These are phyloP conservation scores for Galerina marginata DNA, from an alignment of 768 basidiomycete species.

Conservation along the genomic window DNA sequence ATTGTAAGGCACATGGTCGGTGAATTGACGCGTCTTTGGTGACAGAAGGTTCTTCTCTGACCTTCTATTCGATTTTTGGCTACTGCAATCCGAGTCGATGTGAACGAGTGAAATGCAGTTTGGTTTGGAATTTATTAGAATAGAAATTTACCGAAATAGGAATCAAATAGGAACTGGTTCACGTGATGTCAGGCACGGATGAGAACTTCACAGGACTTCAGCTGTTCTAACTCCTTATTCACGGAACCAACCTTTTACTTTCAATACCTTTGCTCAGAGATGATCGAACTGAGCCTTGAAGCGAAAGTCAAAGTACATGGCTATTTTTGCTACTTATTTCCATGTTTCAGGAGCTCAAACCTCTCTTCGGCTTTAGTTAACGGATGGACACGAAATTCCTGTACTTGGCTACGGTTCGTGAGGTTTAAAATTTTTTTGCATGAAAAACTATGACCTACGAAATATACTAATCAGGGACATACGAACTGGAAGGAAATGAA, in stretches of 20 bases:
- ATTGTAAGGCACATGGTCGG: too few relatives aligned
- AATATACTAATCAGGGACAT: slow-evolving; percentile 46
- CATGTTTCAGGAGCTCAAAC: not conserved
- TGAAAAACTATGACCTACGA: slow-evolving; percentile 2
- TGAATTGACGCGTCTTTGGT: too few relatives aligned
- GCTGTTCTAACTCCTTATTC: not conserved
- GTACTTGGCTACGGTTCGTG: slow-evolving; percentile 58
- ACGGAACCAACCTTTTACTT: not conserved
- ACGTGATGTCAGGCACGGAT: not conserved
- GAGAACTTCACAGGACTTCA: not conserved
- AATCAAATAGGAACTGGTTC: not conserved
- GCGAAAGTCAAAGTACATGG: slow-evolving; percentile 10
- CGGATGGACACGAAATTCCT: slow-evolving; percentile 50
- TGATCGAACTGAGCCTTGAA: not conserved
- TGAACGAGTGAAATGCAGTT: too few relatives aligned
- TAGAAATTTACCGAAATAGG: too few relatives aligned
- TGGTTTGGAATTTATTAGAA: too few relatives aligned
- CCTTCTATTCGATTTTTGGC: too few relatives aligned
- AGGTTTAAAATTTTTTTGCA: slow-evolving; percentile 17
- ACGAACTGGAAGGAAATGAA: slow-evolving; percentile 64
- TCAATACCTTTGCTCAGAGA: not conserved
- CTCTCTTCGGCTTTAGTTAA: slow-evolving; percentile 11
- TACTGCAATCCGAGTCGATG: too few relatives aligned
- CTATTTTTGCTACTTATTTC: not conserved
- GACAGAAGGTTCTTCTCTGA: too few relatives aligned